Evolutionary conservation across 1,139 yeast species (phyloP), one percentile per base, ranked within the genome.

Genomic region (Petasospora fabianii): DNA sequence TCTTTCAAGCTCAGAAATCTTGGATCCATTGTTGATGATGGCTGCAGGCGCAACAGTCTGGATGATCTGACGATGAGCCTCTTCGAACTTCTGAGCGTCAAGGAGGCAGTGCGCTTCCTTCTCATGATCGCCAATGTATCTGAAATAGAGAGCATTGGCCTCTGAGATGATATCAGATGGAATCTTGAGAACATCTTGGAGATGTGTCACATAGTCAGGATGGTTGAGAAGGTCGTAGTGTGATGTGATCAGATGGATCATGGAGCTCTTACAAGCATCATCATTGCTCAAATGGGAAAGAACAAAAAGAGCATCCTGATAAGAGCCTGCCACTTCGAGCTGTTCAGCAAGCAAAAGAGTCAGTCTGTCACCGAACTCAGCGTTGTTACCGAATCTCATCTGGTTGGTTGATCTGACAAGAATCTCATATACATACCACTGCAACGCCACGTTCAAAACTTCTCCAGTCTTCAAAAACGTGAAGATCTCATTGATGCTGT

Each of bases 41-140:
- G 78, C 70, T 32, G 60, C 53, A 10, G 97, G 97, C 0, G 92
- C 97, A 28, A 88, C 81, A 13, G 68, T 59, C 4, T 64, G 54
- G 3, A 77, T 55, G 5, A 85, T 65, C 0, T 77, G 65, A 2
- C 62, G 59, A 51, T 85, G 95, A 0, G 96, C 96, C 32, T 75
- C 78, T 1, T 64, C 67, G 68, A 77, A 76, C 35, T 73, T 59
- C 13, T 65, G 66, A 0, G 95, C 95, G n/a, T 66, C 68, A 3
- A 86, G 60, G 35, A 84, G 71, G 17, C 81, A 75, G 35, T 71
- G 66, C 3, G 81, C 77, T 48, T 87, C 90, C 9, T 71, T 67
- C 65, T 80, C 68, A 48, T 66, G 71, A 38, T 83, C 74, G 3
- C 72, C 73, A n/a, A 50, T 40, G 36, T 65, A 64, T 35, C 71